A percentile compares a stretch with the other conserved stretches of the same genome.
Evolutionary conservation across 768 basidiomycete species (phyloP).

Genomic region (Trametes cubensis): DNA sequence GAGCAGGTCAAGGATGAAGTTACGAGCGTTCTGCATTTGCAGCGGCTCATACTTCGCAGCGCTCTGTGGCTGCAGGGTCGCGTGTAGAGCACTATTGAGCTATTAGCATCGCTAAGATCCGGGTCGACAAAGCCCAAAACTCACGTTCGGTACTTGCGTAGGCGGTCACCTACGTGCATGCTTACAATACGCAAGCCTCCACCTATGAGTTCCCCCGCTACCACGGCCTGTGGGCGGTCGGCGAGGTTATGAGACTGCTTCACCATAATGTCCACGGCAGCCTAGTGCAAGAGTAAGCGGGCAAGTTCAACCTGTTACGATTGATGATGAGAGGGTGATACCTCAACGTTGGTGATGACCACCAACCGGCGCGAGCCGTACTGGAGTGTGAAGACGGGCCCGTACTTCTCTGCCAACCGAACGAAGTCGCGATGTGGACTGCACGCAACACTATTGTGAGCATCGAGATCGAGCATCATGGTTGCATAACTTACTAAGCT

Average conservation of each 20-base stretch:
- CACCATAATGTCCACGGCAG: constrained; percentile 44
- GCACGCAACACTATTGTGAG: background rate
- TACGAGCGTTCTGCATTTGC: constrained; percentile 38
- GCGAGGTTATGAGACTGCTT: constrained; percentile 40
- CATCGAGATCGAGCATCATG: too few relatives aligned
- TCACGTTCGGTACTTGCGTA: constrained; percentile 32
- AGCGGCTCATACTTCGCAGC: constrained; percentile 38
- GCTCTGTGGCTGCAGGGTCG: constrained; percentile 38
- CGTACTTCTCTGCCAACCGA: constrained; percentile 62
- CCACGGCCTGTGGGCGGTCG: constrained; percentile 41
- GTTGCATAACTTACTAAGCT: constrained; percentile 5
- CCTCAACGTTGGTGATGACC: constrained; percentile 46
- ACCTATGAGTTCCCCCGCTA: constrained; percentile 40
- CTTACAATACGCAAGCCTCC: constrained; percentile 38
- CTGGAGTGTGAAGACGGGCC: constrained; percentile 59
- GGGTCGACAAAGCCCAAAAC: too few relatives aligned
- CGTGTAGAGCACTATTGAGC: constrained; percentile 37
- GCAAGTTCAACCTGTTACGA: too few relatives aligned
- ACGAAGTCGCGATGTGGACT: constrained; percentile 34
- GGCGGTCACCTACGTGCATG: constrained; percentile 31
- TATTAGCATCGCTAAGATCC: too few relatives aligned
- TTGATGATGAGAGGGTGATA: background rate
- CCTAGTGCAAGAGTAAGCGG: constrained; percentile 17
- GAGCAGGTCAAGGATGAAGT: constrained; percentile 40
- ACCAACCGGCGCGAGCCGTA: constrained; percentile 48